phyloP scores from a whole-genome alignment of 352 stramenopile species.

The Phytophthora colocasiae region DNA sequence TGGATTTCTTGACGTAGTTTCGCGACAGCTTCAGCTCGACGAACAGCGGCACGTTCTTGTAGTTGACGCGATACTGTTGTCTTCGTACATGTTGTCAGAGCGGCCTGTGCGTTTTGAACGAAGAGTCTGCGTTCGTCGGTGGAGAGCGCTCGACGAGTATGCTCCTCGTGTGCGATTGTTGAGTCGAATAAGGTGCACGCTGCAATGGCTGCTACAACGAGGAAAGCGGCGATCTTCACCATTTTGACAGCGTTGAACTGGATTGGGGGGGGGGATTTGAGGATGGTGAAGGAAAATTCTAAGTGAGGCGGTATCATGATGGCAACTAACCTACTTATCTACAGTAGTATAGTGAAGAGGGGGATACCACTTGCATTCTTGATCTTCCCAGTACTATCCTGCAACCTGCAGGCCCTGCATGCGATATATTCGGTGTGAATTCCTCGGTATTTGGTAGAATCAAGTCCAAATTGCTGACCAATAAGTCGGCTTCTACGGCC shows the following conservation, averaged over 20 bases:
- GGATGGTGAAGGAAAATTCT: neutral
- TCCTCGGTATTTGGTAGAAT: no score
- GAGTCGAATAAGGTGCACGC: slow-evolving; percentile 4
- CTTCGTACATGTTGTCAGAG: slow-evolving; percentile 11
- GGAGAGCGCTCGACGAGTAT: slow-evolving; percentile 4
- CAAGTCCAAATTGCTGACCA: no score
- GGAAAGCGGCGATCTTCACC: slow-evolving; percentile 15
- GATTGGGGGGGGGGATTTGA: neutral
- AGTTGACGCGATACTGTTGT: slow-evolving; percentile 11
- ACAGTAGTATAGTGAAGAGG: no score
- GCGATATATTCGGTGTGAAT: no score
- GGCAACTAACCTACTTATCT: no score
- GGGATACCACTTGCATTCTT: no score
- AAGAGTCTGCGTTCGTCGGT: slow-evolving; percentile 22
- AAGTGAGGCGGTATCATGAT: neutral
- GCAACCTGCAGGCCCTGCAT: no score
- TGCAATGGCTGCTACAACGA: slow-evolving; percentile 11
- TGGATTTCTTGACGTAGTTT: slow-evolving; percentile 16
- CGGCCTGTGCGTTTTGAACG: slow-evolving; percentile 5
- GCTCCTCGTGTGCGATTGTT: slow-evolving; percentile 8
- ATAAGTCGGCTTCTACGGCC: no score
- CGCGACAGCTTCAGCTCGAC: slow-evolving; percentile 18
- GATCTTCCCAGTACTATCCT: no score
- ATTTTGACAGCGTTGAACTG: slow-evolving; percentile 1
- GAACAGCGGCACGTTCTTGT: slow-evolving; percentile 22